Conservation (phyloP, 2,329 filamentous ascomycete species). For the Alternaria hordeiaustralica region DNA sequence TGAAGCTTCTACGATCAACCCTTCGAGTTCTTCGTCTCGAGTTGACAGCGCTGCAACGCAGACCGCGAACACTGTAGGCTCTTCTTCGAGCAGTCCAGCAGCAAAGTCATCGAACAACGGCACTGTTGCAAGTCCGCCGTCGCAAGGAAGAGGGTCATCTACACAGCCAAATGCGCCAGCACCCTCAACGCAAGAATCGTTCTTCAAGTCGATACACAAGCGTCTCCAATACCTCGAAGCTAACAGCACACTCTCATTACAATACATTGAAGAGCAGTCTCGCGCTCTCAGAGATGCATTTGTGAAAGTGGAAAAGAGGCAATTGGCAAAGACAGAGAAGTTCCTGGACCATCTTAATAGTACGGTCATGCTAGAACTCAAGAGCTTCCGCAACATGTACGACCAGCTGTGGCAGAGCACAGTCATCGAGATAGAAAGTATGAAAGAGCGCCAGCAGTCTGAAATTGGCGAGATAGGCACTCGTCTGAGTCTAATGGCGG, state of each 20-base stretch:
- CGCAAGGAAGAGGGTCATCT: conserved; percentile 42
- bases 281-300: conserved; percentile 87
- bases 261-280: conserved; percentile 97
- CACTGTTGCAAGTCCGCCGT: conserved; percentile 21
- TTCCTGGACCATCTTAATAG: conserved; percentile 87
- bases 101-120: conserved; percentile 25
- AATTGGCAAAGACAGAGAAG: conserved; percentile 79
- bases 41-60: conserved; percentile 14
- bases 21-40: conserved; percentile 12
- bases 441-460: conserved; percentile 81
- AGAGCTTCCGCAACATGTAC: conserved; percentile 73
- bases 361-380: conserved; percentile 79
- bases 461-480: conserved; percentile 83
- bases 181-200: conserved; percentile 93
- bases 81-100: conserved; percentile 13
- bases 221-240: conserved; percentile 88
- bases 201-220: conserved; percentile 96
- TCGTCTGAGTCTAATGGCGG: conserved; percentile 86
- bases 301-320: conserved; percentile 83
- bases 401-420: conserved; percentile 97
- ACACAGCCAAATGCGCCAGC: conserved; percentile 61
- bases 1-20: conserved; percentile 1
- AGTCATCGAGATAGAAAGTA: conserved; percentile 86
- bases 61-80: conserved; percentile 16
- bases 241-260: conserved; percentile 88